A percentile compares a stretch with the other conserved stretches of the same genome.
Evolutionary conservation across 768 basidiomycete species (phyloP).

Genomic region (Phlebiopsis flavidoalba): DNA sequence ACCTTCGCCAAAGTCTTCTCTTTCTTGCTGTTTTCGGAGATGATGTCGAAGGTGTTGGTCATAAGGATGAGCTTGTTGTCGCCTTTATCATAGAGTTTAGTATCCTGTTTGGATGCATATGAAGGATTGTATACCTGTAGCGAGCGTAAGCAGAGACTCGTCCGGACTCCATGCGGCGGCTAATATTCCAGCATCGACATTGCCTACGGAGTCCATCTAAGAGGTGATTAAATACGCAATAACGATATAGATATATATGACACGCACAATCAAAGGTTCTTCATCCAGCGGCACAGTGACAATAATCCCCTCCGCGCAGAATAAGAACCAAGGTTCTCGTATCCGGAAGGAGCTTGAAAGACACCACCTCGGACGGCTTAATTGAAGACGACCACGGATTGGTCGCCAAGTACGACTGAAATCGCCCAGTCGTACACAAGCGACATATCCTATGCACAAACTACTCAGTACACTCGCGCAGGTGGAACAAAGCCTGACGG

Average conservation of each 20-base stretch:
- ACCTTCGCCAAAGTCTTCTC: conserved; percentile 85
- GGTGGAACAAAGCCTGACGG: not conserved
- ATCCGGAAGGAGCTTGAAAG: conserved; percentile 69
- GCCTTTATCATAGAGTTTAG: conserved; percentile 35
- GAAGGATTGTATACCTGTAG: conserved; percentile 53
- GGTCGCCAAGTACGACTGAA: conserved; percentile 11
- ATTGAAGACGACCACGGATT: conserved; percentile 18
- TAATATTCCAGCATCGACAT: conserved; percentile 77
- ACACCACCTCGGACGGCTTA: conserved; percentile 43
- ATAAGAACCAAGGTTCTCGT: conserved; percentile 60
- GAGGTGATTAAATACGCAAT: not conserved
- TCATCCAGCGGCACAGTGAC: conserved; percentile 57
- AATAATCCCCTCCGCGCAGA: conserved; percentile 79
- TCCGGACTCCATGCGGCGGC: conserved; percentile 91
- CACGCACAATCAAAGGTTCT: conserved; percentile 38
- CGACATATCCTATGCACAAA: conserved; percentile 2
- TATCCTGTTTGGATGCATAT: not conserved
- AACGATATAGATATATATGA: not conserved
- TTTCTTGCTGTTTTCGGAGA: conserved; percentile 69
- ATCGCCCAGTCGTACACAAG: conserved; percentile 14
- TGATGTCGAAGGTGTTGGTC: conserved; percentile 83
- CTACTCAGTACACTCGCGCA: not conserved
- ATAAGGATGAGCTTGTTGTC: conserved; percentile 82
- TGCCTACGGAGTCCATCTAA: conserved; percentile 79
- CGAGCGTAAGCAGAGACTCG: conserved; percentile 75